Percentiles rank a stretch among this genome's conserved stretches.
These are phyloP conservation scores for Fusarium sp. DNA, from an alignment of 2,329 filamentous ascomycete genomes.

Conservation along the genomic window DNA sequence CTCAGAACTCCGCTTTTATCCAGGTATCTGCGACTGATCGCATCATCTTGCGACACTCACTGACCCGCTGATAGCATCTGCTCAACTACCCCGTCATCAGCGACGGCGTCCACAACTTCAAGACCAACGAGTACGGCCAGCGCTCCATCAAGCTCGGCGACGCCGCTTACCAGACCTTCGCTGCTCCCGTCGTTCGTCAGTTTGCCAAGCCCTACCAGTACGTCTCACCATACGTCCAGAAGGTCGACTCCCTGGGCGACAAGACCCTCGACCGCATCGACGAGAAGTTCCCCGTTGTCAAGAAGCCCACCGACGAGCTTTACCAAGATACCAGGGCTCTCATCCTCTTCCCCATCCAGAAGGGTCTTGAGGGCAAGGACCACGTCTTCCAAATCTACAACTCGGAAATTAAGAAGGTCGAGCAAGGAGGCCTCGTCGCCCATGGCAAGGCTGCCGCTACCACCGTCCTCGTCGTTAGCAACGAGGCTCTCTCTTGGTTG, in stretches of 20 bases:
- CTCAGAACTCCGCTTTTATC: conserved; percentile 65
- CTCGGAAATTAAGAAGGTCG: conserved; percentile 73
- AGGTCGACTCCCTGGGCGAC: conserved; percentile 84
- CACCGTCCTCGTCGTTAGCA: conserved; percentile 76
- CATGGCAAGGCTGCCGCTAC: conserved; percentile 79
- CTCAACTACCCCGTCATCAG: conserved; percentile 86
- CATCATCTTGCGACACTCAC: background rate
- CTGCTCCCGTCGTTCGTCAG: conserved; percentile 79
- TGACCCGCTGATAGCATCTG: conserved; percentile 74
- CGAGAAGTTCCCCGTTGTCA: conserved; percentile 78
- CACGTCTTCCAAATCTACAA: conserved; percentile 72
- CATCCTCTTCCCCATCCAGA: conserved; percentile 74
- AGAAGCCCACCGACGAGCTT: conserved; percentile 81
- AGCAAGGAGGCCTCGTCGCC: conserved; percentile 75
- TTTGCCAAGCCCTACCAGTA: conserved; percentile 85
- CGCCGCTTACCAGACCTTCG: conserved; percentile 81
- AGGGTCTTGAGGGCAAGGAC: conserved; percentile 73
- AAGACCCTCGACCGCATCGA: conserved; percentile 79
- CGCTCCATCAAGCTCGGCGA: conserved; percentile 84
- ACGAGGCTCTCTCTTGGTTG: conserved; percentile 75
- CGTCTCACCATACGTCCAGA: conserved; percentile 86
- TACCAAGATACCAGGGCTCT: conserved; percentile 74
- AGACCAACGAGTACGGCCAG: conserved; percentile 85
- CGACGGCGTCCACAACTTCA: conserved; percentile 84
- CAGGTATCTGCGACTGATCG: conserved; percentile 51